Evolutionary conservation across 768 basidiomycete genomes (phyloP).

Genomic region (Termitomyces eurrhizus): DNA sequence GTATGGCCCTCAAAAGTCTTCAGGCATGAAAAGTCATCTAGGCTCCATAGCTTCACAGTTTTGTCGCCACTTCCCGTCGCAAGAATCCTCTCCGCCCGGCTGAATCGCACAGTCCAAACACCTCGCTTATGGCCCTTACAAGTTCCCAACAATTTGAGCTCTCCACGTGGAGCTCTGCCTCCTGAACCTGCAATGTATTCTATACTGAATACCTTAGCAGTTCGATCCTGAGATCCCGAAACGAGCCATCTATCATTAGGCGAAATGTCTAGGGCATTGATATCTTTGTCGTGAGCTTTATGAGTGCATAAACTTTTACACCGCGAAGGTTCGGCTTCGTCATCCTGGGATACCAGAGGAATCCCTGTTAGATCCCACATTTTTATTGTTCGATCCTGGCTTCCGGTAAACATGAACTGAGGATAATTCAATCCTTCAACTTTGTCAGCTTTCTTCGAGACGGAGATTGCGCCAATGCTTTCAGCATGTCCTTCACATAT

Average conservation of each 20-base stretch:
- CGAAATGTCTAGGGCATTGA: slow-evolving; percentile 91
- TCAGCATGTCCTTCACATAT: slow-evolving; percentile 93
- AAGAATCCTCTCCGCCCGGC: slow-evolving; percentile 74
- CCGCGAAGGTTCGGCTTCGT: slow-evolving; percentile 32
- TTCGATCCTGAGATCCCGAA: slow-evolving; percentile 94
- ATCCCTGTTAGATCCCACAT: slow-evolving; percentile 89
- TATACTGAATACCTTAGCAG: slow-evolving; percentile 86
- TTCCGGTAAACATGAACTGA: slow-evolving; percentile 88
- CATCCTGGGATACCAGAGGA: slow-evolving; percentile 24
- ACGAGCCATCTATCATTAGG: slow-evolving; percentile 86
- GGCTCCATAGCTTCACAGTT: slow-evolving; percentile 89
- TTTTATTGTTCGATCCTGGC: slow-evolving; percentile 96
- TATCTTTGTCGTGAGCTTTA: slow-evolving; percentile 97
- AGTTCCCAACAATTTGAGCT: slow-evolving; percentile 73
- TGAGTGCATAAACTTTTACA: slow-evolving; percentile 80
- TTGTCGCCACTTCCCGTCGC: slow-evolving; percentile 96
- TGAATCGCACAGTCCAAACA: slow-evolving; percentile 92
- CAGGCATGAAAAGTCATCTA: slow-evolving; percentile 91
- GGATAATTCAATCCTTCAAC: slow-evolving; percentile 26
- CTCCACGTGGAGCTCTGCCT: slow-evolving; percentile 51
- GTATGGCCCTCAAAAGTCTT: slow-evolving; percentile 98
- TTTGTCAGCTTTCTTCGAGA: slow-evolving; percentile 53
- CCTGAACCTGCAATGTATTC: slow-evolving; percentile 43
- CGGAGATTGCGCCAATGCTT: slow-evolving; percentile 85
- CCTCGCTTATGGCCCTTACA: slow-evolving; percentile 97